Conservation (phyloP, 2,329 filamentous ascomycete species). For the Claviceps paspali region DNA sequence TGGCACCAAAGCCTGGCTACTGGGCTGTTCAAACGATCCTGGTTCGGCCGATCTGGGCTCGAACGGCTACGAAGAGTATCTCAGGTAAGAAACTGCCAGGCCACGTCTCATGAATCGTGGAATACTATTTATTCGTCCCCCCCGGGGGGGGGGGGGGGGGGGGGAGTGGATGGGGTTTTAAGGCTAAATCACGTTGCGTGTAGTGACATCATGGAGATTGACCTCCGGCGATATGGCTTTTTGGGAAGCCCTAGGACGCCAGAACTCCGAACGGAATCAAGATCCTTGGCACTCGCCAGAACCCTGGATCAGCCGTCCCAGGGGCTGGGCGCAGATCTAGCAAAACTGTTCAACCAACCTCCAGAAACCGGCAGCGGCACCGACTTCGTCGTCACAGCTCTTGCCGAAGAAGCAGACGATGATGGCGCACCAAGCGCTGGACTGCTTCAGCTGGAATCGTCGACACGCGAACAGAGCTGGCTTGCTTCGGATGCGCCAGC, state of each 20-base stretch:
- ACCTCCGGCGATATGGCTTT: slow-evolving; percentile 80
- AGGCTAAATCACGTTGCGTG: too few species aligned
- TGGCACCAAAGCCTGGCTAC: slow-evolving; percentile 88
- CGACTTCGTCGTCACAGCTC: slow-evolving; percentile 82
- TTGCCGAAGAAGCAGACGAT: slow-evolving; percentile 60
- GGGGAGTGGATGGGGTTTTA: too few species aligned
- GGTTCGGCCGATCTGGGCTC: slow-evolving; percentile 48
- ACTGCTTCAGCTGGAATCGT: slow-evolving; percentile 29
- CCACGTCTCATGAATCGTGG: background rate
- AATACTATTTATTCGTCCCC: too few species aligned
- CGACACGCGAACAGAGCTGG: slow-evolving; percentile 35
- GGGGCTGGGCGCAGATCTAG: slow-evolving; percentile 70
- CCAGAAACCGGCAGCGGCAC: slow-evolving; percentile 74
- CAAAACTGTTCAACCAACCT: slow-evolving; percentile 71
- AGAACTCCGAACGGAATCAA: slow-evolving; percentile 34
- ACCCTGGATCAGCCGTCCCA: slow-evolving; percentile 40
- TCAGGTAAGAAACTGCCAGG: slow-evolving; percentile 33
- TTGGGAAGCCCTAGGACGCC: slow-evolving; percentile 60
- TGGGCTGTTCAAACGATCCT: slow-evolving; percentile 75
- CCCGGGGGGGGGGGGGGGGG: too few species aligned
- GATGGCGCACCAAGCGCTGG: slow-evolving; percentile 44
- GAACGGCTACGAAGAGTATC: slow-evolving; percentile 70
- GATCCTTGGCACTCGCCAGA: slow-evolving; percentile 32
- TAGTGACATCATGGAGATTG: slow-evolving; percentile 82
- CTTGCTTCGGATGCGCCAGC: slow-evolving; percentile 47